These are phyloP conservation scores for Trichoderma atroviride DNA, from an alignment of 2,329 filamentous ascomycete genomes.

Conservation along the genomic window DNA sequence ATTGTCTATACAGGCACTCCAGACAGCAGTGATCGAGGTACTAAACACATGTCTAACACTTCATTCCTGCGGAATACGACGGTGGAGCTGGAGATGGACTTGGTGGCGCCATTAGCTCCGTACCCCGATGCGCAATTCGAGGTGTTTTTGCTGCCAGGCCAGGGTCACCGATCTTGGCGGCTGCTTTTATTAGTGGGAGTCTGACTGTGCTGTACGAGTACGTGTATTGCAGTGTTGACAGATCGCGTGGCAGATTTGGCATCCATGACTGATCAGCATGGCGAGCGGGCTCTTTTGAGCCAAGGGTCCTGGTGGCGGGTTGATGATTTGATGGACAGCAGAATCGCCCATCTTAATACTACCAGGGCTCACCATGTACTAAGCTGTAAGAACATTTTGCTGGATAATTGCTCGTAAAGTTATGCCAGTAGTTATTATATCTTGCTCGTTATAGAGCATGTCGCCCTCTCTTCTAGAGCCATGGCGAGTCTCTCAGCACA, in stretches of 20 bases:
- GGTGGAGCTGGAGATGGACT: not conserved
- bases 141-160: not conserved
- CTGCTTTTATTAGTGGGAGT: not conserved
- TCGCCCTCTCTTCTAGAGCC: not conserved
- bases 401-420: not conserved
- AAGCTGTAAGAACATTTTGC: too few relatives aligned
- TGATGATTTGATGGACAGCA: not conserved
- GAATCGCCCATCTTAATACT: not conserved
- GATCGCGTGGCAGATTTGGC: constrained; percentile 7
- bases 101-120: not conserved
- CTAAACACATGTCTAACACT: not conserved
- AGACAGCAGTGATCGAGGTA: too few relatives aligned
- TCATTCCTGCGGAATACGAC: not conserved
- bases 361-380: not conserved
- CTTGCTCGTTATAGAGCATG: too few relatives aligned
- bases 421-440: too few relatives aligned
- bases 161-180: not conserved
- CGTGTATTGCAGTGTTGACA: not conserved
- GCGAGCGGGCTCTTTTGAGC: not conserved
- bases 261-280: constrained; percentile 11
- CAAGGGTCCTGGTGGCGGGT: not conserved
- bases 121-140: not conserved
- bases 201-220: not conserved
- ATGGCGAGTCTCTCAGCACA: not conserved
- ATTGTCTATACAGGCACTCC: not conserved